A percentile compares a stretch with the other conserved stretches of the same genome.
These are phyloP conservation scores for Cladophialophora psammophila DNA, from an alignment of 2,329 filamentous ascomycete genomes.

Conservation along the genomic window DNA sequence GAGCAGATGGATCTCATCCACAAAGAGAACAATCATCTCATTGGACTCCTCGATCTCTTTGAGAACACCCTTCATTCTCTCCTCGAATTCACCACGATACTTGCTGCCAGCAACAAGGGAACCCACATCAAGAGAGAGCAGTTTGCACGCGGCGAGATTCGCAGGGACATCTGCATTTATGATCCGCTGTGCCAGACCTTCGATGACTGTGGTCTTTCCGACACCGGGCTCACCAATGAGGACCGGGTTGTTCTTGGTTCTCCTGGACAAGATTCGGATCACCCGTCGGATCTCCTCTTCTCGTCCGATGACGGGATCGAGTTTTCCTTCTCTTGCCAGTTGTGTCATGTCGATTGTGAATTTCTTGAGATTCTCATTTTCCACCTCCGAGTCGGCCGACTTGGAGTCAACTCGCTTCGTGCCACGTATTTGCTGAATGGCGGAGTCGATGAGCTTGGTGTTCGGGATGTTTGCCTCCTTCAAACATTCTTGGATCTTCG, in stretches of 20 bases:
- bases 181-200: constrained; percentile 92
- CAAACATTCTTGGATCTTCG: constrained; percentile 73
- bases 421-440: constrained; percentile 89
- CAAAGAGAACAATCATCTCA: constrained; percentile 96
- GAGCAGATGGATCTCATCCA: constrained; percentile 97
- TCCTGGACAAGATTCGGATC: constrained; percentile 88
- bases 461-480: constrained; percentile 92
- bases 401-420: constrained; percentile 94
- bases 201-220: constrained; percentile 96
- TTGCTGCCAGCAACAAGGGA: constrained; percentile 96
- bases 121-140: constrained; percentile 94
- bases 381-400: constrained; percentile 87
- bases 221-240: constrained; percentile 98
- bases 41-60: constrained; percentile 96
- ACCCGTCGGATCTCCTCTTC: constrained; percentile 91
- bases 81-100: constrained; percentile 97
- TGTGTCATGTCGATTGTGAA: constrained; percentile 99
- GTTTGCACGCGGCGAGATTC: constrained; percentile 89
- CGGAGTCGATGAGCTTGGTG: constrained; percentile 84
- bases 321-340: constrained; percentile 93
- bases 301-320: constrained; percentile 94
- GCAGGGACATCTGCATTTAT: constrained; percentile 97
- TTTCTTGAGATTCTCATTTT: constrained; percentile 95
- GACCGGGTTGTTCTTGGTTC: constrained; percentile 98
- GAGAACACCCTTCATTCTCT: constrained; percentile 98